phyloP scores from a whole-genome alignment of 1,284 basidiomycete species.

The Retiboletus flavoniger region DNA sequence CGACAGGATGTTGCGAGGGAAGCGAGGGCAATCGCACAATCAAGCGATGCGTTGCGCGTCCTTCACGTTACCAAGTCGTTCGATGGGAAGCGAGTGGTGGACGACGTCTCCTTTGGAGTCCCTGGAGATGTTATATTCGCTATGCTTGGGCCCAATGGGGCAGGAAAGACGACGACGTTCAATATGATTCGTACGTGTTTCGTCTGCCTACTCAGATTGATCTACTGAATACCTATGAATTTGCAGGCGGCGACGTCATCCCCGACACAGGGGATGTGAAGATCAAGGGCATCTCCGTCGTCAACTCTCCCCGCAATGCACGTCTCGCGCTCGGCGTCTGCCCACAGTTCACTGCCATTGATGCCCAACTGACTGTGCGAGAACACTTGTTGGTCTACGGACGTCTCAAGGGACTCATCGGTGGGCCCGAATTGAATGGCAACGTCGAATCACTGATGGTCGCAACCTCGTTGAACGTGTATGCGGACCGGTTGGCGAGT shows the following conservation, averaged over 20 bases:
- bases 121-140: conserved; percentile 65
- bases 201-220: neutral
- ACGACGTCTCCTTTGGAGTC: conserved; percentile 73
- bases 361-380: conserved; percentile 70
- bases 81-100: conserved; percentile 58
- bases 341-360: conserved; percentile 82
- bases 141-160: conserved; percentile 78
- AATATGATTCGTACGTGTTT: conserved; percentile 64
- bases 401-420: conserved; percentile 62
- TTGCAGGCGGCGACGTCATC: conserved; percentile 56
- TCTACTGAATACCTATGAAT: neutral
- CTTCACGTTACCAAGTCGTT: conserved; percentile 69
- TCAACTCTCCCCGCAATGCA: conserved; percentile 58
- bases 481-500: conserved; percentile 69
- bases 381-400: conserved; percentile 73
- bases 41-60: conserved; percentile 61
- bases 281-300: conserved; percentile 63
- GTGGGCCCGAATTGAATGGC: conserved; percentile 45
- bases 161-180: conserved; percentile 78
- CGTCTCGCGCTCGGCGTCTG: conserved; percentile 73
- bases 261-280: conserved; percentile 66
- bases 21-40: conserved; percentile 46
- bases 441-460: conserved; percentile 61
- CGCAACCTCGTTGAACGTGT: conserved; percentile 58
- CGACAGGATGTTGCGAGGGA: conserved; percentile 55